These are phyloP conservation scores for Trichocladium antarcticum DNA, from an alignment of 495 filamentous ascomycete genomes.

Conservation along the genomic window DNA sequence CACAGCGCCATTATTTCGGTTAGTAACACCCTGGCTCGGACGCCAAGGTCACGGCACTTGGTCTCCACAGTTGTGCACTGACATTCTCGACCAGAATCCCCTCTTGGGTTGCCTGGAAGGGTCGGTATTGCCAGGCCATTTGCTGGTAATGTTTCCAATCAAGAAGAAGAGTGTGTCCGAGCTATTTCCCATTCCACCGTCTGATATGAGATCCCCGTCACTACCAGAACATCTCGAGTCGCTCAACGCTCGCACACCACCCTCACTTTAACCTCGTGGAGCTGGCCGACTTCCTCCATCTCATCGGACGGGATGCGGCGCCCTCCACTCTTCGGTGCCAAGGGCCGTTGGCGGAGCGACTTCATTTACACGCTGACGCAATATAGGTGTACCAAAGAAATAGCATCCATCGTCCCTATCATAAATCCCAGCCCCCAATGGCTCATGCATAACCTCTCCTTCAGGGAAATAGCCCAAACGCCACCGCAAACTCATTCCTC, in stretches of 20 bases:
- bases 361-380: slow-evolving; percentile 34
- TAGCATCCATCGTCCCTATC: slow-evolving; percentile 10
- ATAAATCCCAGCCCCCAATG: not conserved
- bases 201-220: slow-evolving; percentile 4
- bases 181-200: not conserved
- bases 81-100: too few relatives aligned
- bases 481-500: slow-evolving; percentile 50
- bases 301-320: slow-evolving; percentile 1
- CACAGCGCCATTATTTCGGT: too few relatives aligned
- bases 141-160: too few relatives aligned
- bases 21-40: too few relatives aligned
- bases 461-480: not conserved
- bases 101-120: too few relatives aligned
- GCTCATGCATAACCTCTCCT: not conserved
- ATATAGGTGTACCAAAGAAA: slow-evolving; percentile 42
- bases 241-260: slow-evolving; percentile 48
- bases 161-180: not conserved
- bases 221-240: slow-evolving; percentile 31
- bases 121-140: too few relatives aligned
- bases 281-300: slow-evolving; percentile 14
- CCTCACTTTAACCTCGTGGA: slow-evolving; percentile 54
- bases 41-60: too few relatives aligned
- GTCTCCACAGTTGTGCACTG: too few relatives aligned
- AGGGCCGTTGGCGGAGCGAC: slow-evolving; percentile 46
- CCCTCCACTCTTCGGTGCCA: slow-evolving; percentile 48